These are phyloP conservation scores for Candida dubliniensis DNA, from an alignment of 1,139 yeast species.

Conservation along the genomic window DNA sequence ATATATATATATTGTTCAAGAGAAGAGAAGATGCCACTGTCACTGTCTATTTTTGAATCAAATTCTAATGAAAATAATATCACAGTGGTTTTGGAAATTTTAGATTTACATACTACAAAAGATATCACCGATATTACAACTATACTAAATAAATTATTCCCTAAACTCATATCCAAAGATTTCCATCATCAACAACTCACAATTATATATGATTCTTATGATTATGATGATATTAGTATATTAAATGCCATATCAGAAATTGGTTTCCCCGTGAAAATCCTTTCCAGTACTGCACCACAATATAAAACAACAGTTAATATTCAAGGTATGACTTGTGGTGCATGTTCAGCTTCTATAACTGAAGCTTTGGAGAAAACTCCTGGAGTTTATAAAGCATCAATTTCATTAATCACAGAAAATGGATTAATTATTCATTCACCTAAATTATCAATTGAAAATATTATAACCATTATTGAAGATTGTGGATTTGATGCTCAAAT, in stretches of 20 bases:
- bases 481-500: slow-evolving; percentile 41
- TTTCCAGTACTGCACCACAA: background rate
- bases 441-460: slow-evolving; percentile 11
- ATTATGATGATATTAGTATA: background rate
- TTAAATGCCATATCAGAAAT: background rate
- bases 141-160: background rate
- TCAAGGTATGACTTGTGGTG: slow-evolving; percentile 43
- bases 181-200: slow-evolving; percentile 1
- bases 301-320: background rate
- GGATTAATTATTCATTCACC: slow-evolving; percentile 28
- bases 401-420: slow-evolving; percentile 37
- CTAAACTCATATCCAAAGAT: background rate
- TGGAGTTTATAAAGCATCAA: slow-evolving; percentile 29
- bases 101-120: background rate
- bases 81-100: background rate
- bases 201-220: background rate
- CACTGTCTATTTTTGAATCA: background rate
- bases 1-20: too few relatives aligned
- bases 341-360: slow-evolving; percentile 42
- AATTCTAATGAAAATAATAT: too few relatives aligned
- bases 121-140: background rate
- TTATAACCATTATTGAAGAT: slow-evolving; percentile 31
- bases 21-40: background rate
- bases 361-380: slow-evolving; percentile 23
- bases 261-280: background rate